Conservation (phyloP, 768 basidiomycete species). For the Agrocybe pediades region DNA sequence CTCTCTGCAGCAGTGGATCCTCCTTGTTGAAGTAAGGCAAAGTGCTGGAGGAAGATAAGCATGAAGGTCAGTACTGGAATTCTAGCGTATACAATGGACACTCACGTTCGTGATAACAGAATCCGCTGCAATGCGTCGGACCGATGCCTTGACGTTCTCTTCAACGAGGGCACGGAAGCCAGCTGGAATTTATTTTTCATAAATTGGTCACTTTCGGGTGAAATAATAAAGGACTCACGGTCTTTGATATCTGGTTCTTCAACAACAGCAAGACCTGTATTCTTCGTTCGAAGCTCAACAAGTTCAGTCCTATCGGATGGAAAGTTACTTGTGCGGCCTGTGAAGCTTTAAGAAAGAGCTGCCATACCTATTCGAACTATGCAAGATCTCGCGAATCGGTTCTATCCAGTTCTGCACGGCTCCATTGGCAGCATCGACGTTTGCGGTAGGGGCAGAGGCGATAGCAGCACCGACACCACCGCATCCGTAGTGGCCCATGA, state of each 20-base stretch:
- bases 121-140: constrained; percentile 27
- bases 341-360: not conserved
- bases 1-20: not conserved
- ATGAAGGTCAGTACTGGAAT: not conserved
- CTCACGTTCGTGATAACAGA: constrained; percentile 30
- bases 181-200: constrained; percentile 20
- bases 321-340: not conserved
- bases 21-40: constrained; percentile 14
- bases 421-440: constrained; percentile 27
- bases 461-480: constrained; percentile 43
- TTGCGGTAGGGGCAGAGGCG: constrained; percentile 20
- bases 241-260: constrained; percentile 30
- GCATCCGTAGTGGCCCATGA: constrained; percentile 48
- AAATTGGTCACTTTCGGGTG: not conserved
- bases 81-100: no score
- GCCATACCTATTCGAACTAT: constrained; percentile 32
- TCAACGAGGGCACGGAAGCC: constrained; percentile 46
- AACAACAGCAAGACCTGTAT: constrained; percentile 13
- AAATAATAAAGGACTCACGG: constrained; percentile 22
- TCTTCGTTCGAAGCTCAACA: constrained; percentile 30
- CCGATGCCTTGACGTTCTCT: constrained; percentile 40
- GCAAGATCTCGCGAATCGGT: constrained; percentile 39
- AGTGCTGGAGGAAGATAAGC: constrained; percentile 17
- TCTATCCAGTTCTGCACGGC: constrained; percentile 43
- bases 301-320: constrained; percentile 31